phyloP scores from a whole-genome alignment of 2,329 filamentous ascomycete genomes.

The Aspergillus unguis region DNA sequence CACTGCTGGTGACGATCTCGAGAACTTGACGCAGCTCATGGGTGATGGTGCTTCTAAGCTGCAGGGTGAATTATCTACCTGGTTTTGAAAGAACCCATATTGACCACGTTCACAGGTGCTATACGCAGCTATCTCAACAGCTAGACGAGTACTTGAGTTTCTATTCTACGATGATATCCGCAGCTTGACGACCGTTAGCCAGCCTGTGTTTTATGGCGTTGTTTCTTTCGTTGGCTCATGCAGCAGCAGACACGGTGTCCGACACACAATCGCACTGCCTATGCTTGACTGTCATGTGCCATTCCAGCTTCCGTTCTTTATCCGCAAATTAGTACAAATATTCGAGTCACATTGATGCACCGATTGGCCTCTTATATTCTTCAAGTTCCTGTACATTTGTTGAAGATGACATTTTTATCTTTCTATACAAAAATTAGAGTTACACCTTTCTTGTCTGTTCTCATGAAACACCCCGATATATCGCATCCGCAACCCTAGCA shows the following conservation, averaged over 20 bases:
- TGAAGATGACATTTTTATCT: slow-evolving; percentile 10
- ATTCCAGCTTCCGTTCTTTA: background rate
- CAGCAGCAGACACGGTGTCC: too few species aligned
- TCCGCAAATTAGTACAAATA: slow-evolving; percentile 1
- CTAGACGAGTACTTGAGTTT: slow-evolving; percentile 28
- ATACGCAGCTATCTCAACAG: slow-evolving; percentile 50
- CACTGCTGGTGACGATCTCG: slow-evolving; percentile 91
- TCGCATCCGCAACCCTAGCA: slow-evolving; percentile 85
- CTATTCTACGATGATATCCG: slow-evolving; percentile 7
- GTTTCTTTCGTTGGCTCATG: background rate
- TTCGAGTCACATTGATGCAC: background rate
- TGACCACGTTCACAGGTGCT: slow-evolving; percentile 34
- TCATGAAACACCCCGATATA: slow-evolving; percentile 58
- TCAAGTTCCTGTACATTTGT: slow-evolving; percentile 14
- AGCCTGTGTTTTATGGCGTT: slow-evolving; percentile 6
- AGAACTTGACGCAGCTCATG: slow-evolving; percentile 77
- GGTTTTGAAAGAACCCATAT: background rate
- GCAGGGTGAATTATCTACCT: slow-evolving; percentile 57
- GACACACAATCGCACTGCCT: too few species aligned
- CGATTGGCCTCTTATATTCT: slow-evolving; percentile 1
- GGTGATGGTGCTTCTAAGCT: slow-evolving; percentile 82
- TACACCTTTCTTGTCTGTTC: background rate
- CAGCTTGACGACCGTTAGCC: slow-evolving; percentile 6
- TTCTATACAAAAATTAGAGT: background rate
- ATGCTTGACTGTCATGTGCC: too few species aligned